phyloP scores from a whole-genome alignment of 176 grass and related monocot species.

The Bonia amplexicaulis region DNA sequence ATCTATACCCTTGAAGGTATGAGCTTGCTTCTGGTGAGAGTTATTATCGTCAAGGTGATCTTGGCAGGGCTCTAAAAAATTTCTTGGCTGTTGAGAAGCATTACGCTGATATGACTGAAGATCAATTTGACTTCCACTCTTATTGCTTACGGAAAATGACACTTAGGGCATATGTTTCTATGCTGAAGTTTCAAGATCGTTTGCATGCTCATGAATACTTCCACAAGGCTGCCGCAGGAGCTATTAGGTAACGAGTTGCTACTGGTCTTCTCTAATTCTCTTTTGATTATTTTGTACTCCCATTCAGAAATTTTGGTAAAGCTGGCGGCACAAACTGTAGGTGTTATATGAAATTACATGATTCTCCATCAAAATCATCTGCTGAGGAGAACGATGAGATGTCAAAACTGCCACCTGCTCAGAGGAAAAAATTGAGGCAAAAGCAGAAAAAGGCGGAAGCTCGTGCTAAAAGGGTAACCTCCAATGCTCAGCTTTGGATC shows the following conservation, averaged over 20 bases:
- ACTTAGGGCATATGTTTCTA: slow-evolving; percentile 85
- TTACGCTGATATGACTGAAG: slow-evolving; percentile 93
- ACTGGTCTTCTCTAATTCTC: slow-evolving; percentile 12
- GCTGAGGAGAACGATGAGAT: slow-evolving; percentile 79
- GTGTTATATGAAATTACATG: slow-evolving; percentile 96
- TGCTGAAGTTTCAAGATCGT: slow-evolving; percentile 95
- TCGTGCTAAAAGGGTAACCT: slow-evolving; percentile 93
- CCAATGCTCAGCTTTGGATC: neutral
- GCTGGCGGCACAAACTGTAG: slow-evolving; percentile 31
- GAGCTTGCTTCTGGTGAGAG: slow-evolving; percentile 98
- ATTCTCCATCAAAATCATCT: slow-evolving; percentile 77
- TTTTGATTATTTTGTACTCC: slow-evolving; percentile 16
- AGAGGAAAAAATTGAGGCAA: slow-evolving; percentile 97
- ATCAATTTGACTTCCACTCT: slow-evolving; percentile 99
- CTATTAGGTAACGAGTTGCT: slow-evolving; percentile 62
- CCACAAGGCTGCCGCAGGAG: slow-evolving; percentile 90
- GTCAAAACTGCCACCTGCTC: slow-evolving; percentile 83
- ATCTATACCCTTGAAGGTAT: slow-evolving; percentile 61
- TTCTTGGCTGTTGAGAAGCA: slow-evolving; percentile 96
- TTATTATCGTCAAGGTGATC: slow-evolving; percentile 92
- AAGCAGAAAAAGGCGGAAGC: slow-evolving; percentile 98
- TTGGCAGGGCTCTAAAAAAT: slow-evolving; percentile 89
- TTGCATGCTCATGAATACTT: slow-evolving; percentile 98
- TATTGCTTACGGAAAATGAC: slow-evolving; percentile 99
- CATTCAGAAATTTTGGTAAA: slow-evolving; percentile 24